Percentiles rank a stretch among this genome's conserved stretches.
These are phyloP conservation scores for Amanita pseudoporphyria DNA, from an alignment of 768 basidiomycete species.

Conservation along the genomic window DNA sequence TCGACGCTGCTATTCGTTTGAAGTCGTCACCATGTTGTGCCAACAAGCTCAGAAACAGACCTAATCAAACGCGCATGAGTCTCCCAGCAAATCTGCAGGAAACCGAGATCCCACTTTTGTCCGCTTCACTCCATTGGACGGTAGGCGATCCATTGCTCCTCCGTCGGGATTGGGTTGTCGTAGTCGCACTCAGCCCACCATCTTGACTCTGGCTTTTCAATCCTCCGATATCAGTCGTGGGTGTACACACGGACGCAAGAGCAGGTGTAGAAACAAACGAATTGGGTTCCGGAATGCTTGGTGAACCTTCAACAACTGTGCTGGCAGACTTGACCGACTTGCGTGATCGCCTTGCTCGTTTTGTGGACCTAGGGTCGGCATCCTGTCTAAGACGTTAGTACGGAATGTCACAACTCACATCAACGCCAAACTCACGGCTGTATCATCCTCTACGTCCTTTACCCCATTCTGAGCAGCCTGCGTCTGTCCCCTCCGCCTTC, in stretches of 20 bases:
- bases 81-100: neutral
- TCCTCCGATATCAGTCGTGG: conserved; percentile 11
- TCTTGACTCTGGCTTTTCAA: conserved; percentile 2
- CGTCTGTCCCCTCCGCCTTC: conserved; percentile 4
- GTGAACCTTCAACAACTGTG: conserved; percentile 26
- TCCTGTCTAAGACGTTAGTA: conserved; percentile 14
- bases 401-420: neutral
- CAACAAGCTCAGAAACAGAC: conserved; percentile 44
- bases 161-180: too few species aligned
- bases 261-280: conserved; percentile 20
- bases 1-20: conserved; percentile 55
- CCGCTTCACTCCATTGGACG: conserved; percentile 55
- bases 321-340: conserved; percentile 33
- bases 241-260: too few species aligned
- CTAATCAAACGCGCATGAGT: conserved; percentile 17
- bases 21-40: conserved; percentile 58
- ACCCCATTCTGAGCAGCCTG: conserved; percentile 11
- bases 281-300: neutral
- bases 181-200: too few species aligned
- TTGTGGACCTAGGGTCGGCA: conserved; percentile 25
- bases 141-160: conserved; percentile 17
- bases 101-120: conserved; percentile 39
- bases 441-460: conserved; percentile 17
- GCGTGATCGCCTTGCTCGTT: conserved; percentile 29
- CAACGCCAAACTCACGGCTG: conserved; percentile 9